A percentile compares a stretch with the other conserved stretches of the same genome.
Evolutionary conservation across 305 asterid species (phyloP).

Genomic region (Petunia hybrid): DNA sequence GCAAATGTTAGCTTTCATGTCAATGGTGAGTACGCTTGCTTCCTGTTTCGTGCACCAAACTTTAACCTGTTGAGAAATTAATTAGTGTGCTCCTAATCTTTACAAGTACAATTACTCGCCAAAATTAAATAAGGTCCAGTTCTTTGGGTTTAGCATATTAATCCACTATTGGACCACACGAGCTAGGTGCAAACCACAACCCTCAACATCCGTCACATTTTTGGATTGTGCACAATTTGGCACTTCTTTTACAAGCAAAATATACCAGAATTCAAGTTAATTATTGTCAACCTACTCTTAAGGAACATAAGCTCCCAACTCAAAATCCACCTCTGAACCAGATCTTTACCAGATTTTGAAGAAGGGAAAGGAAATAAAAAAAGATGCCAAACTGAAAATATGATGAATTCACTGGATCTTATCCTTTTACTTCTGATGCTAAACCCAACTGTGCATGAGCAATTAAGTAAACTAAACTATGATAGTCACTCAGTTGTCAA

Average conservation of each 20-base stretch:
- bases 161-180: not conserved
- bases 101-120: not conserved
- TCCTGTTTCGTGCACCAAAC: constrained; percentile 92
- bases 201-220: not conserved
- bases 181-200: not conserved
- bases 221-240: not conserved
- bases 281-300: not conserved
- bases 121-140: not conserved
- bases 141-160: not conserved
- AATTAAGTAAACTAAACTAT: not conserved
- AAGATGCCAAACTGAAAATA: not conserved
- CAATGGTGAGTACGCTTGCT: constrained; percentile 82
- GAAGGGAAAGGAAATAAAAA: too few relatives aligned
- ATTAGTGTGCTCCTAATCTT: constrained; percentile 23
- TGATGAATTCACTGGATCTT: not conserved
- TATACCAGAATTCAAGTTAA: not conserved
- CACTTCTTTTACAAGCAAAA: not conserved
- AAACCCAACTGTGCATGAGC: not conserved
- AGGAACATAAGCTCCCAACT: not conserved
- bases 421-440: not conserved
- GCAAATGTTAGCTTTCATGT: constrained; percentile 93
- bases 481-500: not conserved
- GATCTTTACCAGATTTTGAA: not conserved
- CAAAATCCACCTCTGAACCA: not conserved
- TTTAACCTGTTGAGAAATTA: constrained; percentile 65